Conservation (phyloP, 768 basidiomycete species). For the Pholiota conissans region DNA sequence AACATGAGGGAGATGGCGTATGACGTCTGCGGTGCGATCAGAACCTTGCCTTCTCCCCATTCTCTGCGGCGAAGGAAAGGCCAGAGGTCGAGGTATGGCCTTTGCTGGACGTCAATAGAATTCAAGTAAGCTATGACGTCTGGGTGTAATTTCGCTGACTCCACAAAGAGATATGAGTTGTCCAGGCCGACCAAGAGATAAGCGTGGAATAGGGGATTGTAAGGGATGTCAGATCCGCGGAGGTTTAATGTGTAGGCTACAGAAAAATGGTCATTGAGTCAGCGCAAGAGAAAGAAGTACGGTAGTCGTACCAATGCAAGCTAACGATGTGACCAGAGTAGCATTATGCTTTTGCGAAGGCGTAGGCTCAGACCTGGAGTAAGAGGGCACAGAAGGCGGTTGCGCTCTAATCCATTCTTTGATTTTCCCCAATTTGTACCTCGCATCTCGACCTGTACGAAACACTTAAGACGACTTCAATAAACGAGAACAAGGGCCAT, state of each 20-base stretch:
- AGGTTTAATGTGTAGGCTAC: conserved; percentile 86
- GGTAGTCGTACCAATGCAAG: conserved; percentile 61
- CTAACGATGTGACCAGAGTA: conserved; percentile 66
- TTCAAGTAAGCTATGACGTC: conserved; percentile 61
- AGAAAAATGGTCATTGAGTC: not conserved
- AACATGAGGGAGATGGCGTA: conserved; percentile 86
- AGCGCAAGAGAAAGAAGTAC: not conserved
- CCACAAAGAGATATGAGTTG: conserved; percentile 74
- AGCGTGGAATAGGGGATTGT: conserved; percentile 89
- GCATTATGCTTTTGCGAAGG: conserved; percentile 64
- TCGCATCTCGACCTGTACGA: conserved; percentile 54
- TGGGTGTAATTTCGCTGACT: conserved; percentile 58
- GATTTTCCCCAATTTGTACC: conserved; percentile 68
- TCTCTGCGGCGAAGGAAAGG: conserved; percentile 69
- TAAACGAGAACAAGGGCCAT: not conserved
- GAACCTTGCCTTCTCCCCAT: conserved; percentile 79
- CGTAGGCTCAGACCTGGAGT: conserved; percentile 61
- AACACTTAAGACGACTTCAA: not conserved
- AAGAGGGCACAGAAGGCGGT: conserved; percentile 58
- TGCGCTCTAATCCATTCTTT: conserved; percentile 69
- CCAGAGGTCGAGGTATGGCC: conserved; percentile 81
- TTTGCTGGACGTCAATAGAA: conserved; percentile 53
- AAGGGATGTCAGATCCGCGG: conserved; percentile 87
- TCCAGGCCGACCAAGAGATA: conserved; percentile 76
- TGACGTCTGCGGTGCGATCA: conserved; percentile 73